phyloP scores from a whole-genome alignment of 805 yeast species.

The Suhomyces xylopsoci region DNA sequence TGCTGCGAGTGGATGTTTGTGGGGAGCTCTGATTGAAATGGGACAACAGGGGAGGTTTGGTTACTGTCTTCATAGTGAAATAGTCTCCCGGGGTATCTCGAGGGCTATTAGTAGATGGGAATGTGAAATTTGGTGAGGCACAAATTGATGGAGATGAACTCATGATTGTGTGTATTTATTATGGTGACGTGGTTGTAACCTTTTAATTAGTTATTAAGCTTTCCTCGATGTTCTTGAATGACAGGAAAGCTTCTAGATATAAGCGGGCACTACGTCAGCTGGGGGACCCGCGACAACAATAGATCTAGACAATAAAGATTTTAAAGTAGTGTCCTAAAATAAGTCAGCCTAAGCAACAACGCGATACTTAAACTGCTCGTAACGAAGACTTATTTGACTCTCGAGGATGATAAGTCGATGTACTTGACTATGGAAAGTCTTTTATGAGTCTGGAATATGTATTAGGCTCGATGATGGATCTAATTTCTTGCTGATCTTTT shows the following conservation, averaged over 20 bases:
- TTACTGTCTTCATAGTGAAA: constrained; percentile 9
- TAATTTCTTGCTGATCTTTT: not conserved
- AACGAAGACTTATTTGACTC: not conserved
- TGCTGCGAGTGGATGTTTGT: not conserved
- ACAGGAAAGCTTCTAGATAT: not conserved
- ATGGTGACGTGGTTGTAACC: not conserved
- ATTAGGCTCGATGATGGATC: not conserved
- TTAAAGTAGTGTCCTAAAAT: not conserved
- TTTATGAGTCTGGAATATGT: not conserved
- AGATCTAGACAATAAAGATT: not conserved
- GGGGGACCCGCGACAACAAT: not conserved
- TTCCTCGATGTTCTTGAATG: not conserved
- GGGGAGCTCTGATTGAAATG: not conserved
- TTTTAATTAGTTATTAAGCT: not conserved
- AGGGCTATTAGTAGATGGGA: constrained; percentile 13
- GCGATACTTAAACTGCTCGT: not conserved
- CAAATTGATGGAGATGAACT: constrained; percentile 19
- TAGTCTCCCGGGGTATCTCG: constrained; percentile 12
- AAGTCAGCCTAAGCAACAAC: not conserved
- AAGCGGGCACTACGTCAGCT: not conserved
- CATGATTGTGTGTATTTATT: constrained; percentile 3
- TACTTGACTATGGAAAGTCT: not conserved
- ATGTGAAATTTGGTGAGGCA: constrained; percentile 21
- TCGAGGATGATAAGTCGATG: not conserved
- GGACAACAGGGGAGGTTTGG: not conserved